phyloP scores from a whole-genome alignment of 1,284 basidiomycete genomes.

The Ceratobasidium sp. region DNA sequence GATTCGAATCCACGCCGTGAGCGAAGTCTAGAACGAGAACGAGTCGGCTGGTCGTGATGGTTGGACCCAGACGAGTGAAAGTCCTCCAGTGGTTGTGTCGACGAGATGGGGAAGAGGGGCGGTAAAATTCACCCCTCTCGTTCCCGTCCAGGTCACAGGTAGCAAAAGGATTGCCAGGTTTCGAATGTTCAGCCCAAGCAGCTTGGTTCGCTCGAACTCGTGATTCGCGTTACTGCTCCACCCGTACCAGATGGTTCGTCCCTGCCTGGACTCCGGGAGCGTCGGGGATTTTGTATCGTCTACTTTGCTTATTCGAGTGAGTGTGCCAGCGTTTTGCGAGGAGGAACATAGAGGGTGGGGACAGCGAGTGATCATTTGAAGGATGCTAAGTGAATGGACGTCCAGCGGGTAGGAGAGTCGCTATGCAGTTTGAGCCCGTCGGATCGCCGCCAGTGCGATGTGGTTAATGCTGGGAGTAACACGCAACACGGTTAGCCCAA shows the following conservation, averaged over 20 bases:
- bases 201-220: slow-evolving; percentile 2
- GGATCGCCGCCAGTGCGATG: neutral
- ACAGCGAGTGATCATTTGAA: slow-evolving; percentile 43
- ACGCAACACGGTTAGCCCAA: neutral
- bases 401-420: neutral
- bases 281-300: slow-evolving; percentile 60
- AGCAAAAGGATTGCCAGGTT: slow-evolving; percentile 9
- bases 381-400: neutral
- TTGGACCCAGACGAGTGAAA: neutral
- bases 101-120: neutral
- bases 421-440: neutral
- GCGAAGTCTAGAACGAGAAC: slow-evolving; percentile 6
- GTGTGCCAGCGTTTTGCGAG: slow-evolving; percentile 68
- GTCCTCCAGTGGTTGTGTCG: neutral
- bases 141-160: neutral
- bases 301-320: slow-evolving; percentile 82
- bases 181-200: neutral
- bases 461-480: neutral
- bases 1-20: neutral
- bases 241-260: neutral
- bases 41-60: too few relatives aligned
- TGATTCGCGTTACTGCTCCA: neutral
- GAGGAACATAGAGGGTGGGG: slow-evolving; percentile 57
- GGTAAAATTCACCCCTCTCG: slow-evolving; percentile 8
- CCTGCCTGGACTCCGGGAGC: neutral